Evolutionary conservation across 2,329 filamentous ascomycete species (phyloP).

Genomic region (Colletotrichum cuscutae): DNA sequence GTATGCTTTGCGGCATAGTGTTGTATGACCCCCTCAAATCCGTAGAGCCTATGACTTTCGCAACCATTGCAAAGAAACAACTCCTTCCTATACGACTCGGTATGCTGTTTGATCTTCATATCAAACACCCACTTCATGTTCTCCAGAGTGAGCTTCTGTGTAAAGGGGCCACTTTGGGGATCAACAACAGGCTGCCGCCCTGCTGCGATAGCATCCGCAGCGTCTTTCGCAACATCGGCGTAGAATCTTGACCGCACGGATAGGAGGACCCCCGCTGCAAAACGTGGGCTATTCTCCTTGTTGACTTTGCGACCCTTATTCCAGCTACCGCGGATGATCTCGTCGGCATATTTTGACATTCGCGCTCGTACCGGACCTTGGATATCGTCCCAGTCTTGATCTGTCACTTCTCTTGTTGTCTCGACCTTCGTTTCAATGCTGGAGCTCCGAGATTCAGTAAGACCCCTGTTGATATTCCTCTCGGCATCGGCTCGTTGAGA

Average conservation of each 20-base stretch:
- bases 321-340: slow-evolving; percentile 75
- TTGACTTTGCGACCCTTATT: slow-evolving; percentile 70
- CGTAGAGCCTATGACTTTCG: slow-evolving; percentile 75
- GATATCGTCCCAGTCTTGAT: slow-evolving; percentile 76
- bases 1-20: slow-evolving; percentile 89
- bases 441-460: slow-evolving; percentile 43
- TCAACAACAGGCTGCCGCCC: slow-evolving; percentile 58
- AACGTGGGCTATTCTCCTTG: slow-evolving; percentile 71
- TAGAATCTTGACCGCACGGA: slow-evolving; percentile 76
- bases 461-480: slow-evolving; percentile 57
- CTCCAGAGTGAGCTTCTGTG: slow-evolving; percentile 76
- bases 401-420: slow-evolving; percentile 62
- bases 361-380: slow-evolving; percentile 75
- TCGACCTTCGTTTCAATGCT: slow-evolving; percentile 45
- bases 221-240: slow-evolving; percentile 65
- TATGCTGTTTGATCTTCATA: slow-evolving; percentile 77
- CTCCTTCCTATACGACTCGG: slow-evolving; percentile 74
- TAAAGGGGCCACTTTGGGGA: slow-evolving; percentile 63
- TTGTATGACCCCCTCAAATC: slow-evolving; percentile 82
- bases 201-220: slow-evolving; percentile 56
- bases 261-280: slow-evolving; percentile 78
- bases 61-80: slow-evolving; percentile 81
- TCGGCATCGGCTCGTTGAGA: slow-evolving; percentile 75
- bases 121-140: slow-evolving; percentile 91
- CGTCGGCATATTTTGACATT: slow-evolving; percentile 75